Base-by-base conservation (phyloP, 345 rosid genomes). In the Rubroshorea leprosula region DNA sequence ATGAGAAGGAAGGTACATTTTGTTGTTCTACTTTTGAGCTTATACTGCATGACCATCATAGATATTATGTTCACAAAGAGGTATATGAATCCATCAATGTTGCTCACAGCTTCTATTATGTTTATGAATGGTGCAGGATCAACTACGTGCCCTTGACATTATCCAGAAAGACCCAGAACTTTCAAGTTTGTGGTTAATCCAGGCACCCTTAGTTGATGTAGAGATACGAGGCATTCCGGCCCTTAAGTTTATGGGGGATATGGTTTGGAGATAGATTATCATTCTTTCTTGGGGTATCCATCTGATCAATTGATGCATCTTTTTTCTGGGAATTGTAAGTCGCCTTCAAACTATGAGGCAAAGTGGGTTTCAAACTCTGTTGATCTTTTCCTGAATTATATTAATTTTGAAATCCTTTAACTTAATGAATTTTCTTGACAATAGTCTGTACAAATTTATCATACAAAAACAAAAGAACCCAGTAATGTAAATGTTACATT, bases 201-300 rank as follows among this genome's bases (percentile, higher is more conserved):
- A 83, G 48, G 73, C 84, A 35, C 85, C 83, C 6, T 68, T 86
- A 65, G 63, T 78, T 58, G 91, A 89, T 64, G 82, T 75, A 46
- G 94, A 89, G 72, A 82, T 89, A 77, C 74, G 89, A 71, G 94
- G 94, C 13, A 79, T 89, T 65, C 85, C 90, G 13, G 91, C 89
- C 52, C 87, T 83, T 20, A 83, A 82, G 70, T 86, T 78, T 71
- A 82, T 83, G 89, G 90, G 89, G 9, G 77, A 85, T 67, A 69
- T 57, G 51, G 58, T 85, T 61, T 88, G 89, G 87, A 85, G 57
- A 76, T 84, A n/a, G n/a, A n/a, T n/a, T n/a, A n/a, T n/a, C n/a
- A n/a, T n/a, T n/a, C n/a, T n/a, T n/a, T n/a, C n/a, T n/a, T n/a
- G n/a, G n/a, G n/a, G n/a, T n/a, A n/a, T n/a, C n/a, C n/a, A n/a